Conservation (phyloP, 768 basidiomycete species). For the Russula abietina region DNA sequence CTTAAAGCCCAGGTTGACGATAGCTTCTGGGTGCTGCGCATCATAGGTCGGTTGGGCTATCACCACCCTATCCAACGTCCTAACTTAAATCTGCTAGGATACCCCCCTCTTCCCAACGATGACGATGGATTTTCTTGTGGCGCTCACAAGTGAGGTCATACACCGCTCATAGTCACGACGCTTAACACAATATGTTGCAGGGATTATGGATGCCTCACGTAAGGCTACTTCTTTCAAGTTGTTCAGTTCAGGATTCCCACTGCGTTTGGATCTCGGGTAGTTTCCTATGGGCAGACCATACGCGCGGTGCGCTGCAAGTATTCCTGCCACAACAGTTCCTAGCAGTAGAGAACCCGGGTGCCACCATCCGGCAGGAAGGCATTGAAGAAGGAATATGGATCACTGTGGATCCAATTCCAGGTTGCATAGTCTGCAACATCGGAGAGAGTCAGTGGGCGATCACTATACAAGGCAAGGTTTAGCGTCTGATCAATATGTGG, state of each 20-base stretch:
- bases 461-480: not conserved
- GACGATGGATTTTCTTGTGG: conserved; percentile 86
- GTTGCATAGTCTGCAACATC: conserved; percentile 85
- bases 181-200: conserved; percentile 33
- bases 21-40: conserved; percentile 85
- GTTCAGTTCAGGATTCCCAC: not conserved
- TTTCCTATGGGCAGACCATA: conserved; percentile 76
- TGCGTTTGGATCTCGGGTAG: conserved; percentile 36
- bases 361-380: conserved; percentile 45
- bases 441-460: conserved; percentile 64
- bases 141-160: conserved; percentile 64
- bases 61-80: not conserved
- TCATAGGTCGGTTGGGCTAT: conserved; percentile 51
- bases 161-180: not conserved
- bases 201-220: conserved; percentile 92
- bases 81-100: conserved; percentile 43
- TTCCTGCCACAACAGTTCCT: conserved; percentile 47
- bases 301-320: conserved; percentile 76
- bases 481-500: not conserved
- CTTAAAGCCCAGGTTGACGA: conserved; percentile 67
- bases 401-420: conserved; percentile 74
- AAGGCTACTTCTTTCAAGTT: conserved; percentile 27
- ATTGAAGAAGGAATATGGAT: conserved; percentile 67
- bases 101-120: conserved; percentile 76
- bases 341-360: conserved; percentile 26